Base-by-base conservation (phyloP, 1,139 yeast species). In the Suhomyces bribrorum region DNA sequence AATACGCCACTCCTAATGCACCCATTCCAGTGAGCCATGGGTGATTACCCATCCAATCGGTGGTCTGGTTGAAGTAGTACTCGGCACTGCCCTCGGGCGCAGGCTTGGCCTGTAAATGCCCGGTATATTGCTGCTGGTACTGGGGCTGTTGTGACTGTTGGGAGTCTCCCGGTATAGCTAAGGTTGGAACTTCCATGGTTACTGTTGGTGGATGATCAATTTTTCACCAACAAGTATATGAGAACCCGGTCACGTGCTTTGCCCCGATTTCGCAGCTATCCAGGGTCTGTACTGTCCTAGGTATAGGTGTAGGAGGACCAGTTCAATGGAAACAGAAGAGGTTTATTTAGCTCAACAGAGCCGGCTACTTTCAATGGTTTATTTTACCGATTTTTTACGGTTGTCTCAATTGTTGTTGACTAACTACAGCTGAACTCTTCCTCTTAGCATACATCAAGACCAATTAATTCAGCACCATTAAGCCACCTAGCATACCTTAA, bases 21-120 rank as follows among this genome's bases (percentile, higher is more conserved):
- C 95, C 95, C 7, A 81, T 56, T 16, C 87, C 83, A 12, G 92
- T 74, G 45, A 86, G 50, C 59, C 83, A 75, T 9, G 96, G 96
- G 59, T 89, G 96, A 31, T 79, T 76, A 3, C 86, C 79, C 76
- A 83, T 73, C 64, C 83, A 78, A 33, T 77, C 75, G 30, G 77
- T 56, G 1, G 82, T 70, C 52, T 75, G 72, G 60, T 86, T 89
- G 52, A 86, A 83, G 59, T 83, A 84, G 61, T 81, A 73, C 53
- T 84, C 90, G 37, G 75, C 64, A 31, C 75, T 55, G n/a, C 77
- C 74, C 48, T 69, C 71, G 26, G 70, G 64, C 3, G 77, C 78
- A 43, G 61, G 56, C 43, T 52, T 61, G 36, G 62, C 59, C 47
- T 70, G 75, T 36, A 72, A 59, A 27, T 70, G 75, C 7, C 77